Evolutionary conservation across 2,329 filamentous ascomycete species (phyloP), one percentile per base, ranked within the genome.

Genomic region (Epichloe sylvatica): DNA sequence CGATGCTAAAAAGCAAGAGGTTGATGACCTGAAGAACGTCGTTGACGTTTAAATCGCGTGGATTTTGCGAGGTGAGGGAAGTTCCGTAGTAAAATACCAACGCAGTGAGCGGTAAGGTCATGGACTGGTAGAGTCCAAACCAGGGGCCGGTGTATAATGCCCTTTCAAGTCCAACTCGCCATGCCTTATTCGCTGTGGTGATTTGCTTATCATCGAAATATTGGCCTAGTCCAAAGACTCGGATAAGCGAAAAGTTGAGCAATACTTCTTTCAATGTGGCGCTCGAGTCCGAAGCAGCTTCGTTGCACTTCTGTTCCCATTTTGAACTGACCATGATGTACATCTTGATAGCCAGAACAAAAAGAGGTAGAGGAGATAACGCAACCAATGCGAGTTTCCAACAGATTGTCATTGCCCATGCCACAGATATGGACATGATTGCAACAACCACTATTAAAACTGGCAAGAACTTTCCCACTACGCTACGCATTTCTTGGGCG

Each of bases 31-130:
- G 78, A 30, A 94, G 68, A 17, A 92, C 76, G 2, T 74, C 68
- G 2, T 75, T 70, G 0, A 83, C 75, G 0, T 70, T 71, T n/a
- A 67, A 60, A n/a, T 23, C n/a, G 12, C 61, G 57, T 6, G 69
- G 65, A 38, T 75, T 65, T 9, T 69, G 60, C 0, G 73, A 71
- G 5, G 86, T 73, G 11, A 94, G 71, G 1, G 76, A 67, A 0
- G 81, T 79, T 2, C 85, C 87, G 60, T 91, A 94, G 67, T 84
- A 95, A 62, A 95, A 92, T 9, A 94, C 77, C 3, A 94, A 68
- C 0, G 88, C 86, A 39, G 80, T 83, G 13, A 87, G 74, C 58
- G 87, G 87, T 52, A 81, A 77, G 38, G 81, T 77, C 17, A 81
- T 74, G 0, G 81, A 81, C 57, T 94, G 84, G 35, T 83, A 82